A percentile compares a stretch with the other conserved stretches of the same genome.
Conservation (phyloP, 1,284 basidiomycete genomes). For the Ustilago tritici region DNA sequence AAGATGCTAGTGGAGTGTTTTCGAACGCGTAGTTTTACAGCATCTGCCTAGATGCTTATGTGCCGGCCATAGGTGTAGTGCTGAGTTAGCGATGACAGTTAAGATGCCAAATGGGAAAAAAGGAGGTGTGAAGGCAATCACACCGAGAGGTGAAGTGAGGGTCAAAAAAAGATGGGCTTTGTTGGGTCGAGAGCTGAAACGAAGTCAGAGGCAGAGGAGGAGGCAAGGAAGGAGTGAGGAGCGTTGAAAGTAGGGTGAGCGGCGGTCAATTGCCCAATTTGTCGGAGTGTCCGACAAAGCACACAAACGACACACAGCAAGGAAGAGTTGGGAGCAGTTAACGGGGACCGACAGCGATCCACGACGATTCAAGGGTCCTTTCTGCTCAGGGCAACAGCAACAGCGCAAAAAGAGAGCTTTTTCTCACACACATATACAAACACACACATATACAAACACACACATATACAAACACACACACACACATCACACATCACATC, state of each 20-base stretch:
- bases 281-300: neutral
- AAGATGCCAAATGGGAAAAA: neutral
- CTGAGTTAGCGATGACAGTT: neutral
- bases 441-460: too few relatives aligned
- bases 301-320: neutral
- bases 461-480: too few relatives aligned
- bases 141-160: constrained; percentile 14
- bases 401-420: neutral
- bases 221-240: neutral
- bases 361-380: neutral
- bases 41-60: neutral
- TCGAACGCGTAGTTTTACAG: neutral
- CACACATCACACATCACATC: neutral
- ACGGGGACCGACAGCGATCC: neutral
- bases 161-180: neutral
- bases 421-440: too few relatives aligned
- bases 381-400: neutral
- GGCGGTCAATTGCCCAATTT: neutral
- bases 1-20: neutral
- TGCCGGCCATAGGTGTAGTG: neutral
- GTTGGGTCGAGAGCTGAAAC: neutral
- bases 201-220: neutral
- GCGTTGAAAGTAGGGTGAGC: neutral
- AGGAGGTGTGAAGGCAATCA: neutral
- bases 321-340: neutral